A percentile compares a stretch with the other conserved stretches of the same genome.
phyloP scores from a whole-genome alignment of 768 basidiomycete species.

The Dictyophora rubrovolvata region DNA sequence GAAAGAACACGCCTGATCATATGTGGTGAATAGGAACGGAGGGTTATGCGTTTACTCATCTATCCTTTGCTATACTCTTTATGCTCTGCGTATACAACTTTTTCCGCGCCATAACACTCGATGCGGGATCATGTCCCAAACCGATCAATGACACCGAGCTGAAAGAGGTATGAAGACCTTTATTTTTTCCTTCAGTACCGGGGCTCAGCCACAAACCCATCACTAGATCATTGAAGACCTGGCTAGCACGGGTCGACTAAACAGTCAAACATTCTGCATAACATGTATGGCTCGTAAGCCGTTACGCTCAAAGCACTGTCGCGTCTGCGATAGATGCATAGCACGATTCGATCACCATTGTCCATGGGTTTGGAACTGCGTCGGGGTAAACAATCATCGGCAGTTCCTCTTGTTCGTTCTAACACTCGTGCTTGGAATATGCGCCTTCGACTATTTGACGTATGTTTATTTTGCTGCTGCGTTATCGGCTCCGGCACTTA shows the following conservation, averaged over 20 bases:
- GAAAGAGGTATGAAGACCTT: conserved; percentile 52
- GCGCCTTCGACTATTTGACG: conserved; percentile 74
- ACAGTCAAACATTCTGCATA: conserved; percentile 95
- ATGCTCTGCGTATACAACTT: conserved; percentile 81
- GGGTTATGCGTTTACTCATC: conserved; percentile 62
- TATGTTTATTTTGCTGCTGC: conserved; percentile 56
- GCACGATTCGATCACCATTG: conserved; percentile 94
- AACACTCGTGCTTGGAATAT: conserved; percentile 73
- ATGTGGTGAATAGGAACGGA: conserved; percentile 47
- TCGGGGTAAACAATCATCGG: conserved; percentile 89
- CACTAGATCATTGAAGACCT: conserved; percentile 80
- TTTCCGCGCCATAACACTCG: conserved; percentile 79
- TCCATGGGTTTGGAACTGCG: conserved; percentile 99
- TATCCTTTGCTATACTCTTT: conserved; percentile 62
- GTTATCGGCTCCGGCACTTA: conserved; percentile 23
- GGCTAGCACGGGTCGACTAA: conserved; percentile 76
- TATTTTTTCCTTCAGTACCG: background rate
- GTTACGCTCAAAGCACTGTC: conserved; percentile 90
- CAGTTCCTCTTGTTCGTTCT: conserved; percentile 92
- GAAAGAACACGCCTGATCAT: background rate
- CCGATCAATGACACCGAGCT: conserved; percentile 77
- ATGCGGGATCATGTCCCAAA: conserved; percentile 80
- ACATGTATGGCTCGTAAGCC: conserved; percentile 93
- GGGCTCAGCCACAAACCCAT: background rate
- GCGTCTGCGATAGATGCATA: conserved; percentile 82